Conservation (phyloP, 495 filamentous ascomycete genomes). For the Xylaria telfairii region DNA sequence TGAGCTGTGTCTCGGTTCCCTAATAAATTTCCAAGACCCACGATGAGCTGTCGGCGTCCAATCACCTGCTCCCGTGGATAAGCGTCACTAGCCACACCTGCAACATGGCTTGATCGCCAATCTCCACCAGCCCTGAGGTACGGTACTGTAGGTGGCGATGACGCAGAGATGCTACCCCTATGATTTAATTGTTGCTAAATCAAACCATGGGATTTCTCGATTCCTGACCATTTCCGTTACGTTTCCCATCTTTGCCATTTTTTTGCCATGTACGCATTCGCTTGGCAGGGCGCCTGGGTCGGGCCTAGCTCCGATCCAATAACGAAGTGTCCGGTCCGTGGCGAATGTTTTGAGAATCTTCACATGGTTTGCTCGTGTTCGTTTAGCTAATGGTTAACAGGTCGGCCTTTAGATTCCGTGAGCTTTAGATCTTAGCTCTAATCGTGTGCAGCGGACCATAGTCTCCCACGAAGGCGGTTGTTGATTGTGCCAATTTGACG, state of each 20-base stretch:
- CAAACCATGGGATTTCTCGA: slow-evolving; percentile 11
- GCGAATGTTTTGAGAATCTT: neutral
- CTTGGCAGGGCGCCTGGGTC: neutral
- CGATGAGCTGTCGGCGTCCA: neutral
- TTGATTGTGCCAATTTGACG: neutral
- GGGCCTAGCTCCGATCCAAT: neutral
- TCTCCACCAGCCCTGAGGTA: neutral
- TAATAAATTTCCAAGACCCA: slow-evolving; percentile 2
- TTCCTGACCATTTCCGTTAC: neutral
- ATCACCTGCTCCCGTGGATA: neutral
- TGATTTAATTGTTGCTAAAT: slow-evolving; percentile 2
- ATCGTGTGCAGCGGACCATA: neutral
- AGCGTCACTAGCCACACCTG: neutral
- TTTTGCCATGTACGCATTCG: neutral
- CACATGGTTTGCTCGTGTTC: neutral
- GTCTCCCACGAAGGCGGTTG: neutral
- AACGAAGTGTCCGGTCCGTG: neutral
- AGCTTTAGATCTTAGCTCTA: neutral
- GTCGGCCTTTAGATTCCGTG: neutral
- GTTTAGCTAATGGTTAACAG: neutral
- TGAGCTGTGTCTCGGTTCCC: neutral
- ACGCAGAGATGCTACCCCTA: neutral
- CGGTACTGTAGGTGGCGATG: neutral
- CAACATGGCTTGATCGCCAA: neutral
- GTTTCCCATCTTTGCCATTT: slow-evolving; percentile 1